Evolutionary conservation across 1,284 basidiomycete genomes (phyloP).

Genomic region (Heterobasidion annosum): DNA sequence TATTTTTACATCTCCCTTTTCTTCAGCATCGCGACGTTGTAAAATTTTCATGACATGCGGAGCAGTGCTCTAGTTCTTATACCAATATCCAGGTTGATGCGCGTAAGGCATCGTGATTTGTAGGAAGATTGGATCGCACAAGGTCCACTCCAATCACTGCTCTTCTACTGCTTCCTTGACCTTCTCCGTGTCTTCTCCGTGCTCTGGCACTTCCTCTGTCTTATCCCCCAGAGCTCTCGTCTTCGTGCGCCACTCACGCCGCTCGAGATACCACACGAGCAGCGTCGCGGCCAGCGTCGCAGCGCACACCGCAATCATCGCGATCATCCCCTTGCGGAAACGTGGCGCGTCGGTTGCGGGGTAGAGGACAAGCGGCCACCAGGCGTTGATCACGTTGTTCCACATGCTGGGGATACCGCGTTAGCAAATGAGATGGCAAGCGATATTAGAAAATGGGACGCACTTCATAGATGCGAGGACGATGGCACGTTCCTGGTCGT

Average conservation of each 20-base stretch:
- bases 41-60: too few species aligned
- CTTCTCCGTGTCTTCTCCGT: neutral
- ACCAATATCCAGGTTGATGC: too few species aligned
- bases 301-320: constrained; percentile 49
- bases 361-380: constrained; percentile 65
- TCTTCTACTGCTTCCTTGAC: neutral
- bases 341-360: constrained; percentile 56
- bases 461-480: constrained; percentile 68
- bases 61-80: too few species aligned
- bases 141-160: too few species aligned
- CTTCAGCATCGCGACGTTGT: too few species aligned
- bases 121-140: too few species aligned
- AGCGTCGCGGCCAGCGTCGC: constrained; percentile 49
- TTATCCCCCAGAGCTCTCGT: too few species aligned
- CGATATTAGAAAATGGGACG: constrained; percentile 8
- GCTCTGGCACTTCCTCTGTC: neutral
- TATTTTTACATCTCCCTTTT: too few species aligned
- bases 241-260: constrained; percentile 26
- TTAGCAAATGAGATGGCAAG: neutral
- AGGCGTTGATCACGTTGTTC: constrained; percentile 63
- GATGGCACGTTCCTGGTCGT: constrained; percentile 55
- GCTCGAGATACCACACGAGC: constrained; percentile 49
- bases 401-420: constrained; percentile 42
- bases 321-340: constrained; percentile 57
- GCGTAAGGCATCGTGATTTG: too few species aligned